Evolutionary conservation across 192 early-diverging fungal genomes (phyloP).

Genomic region (Backusella liffmaniae): DNA sequence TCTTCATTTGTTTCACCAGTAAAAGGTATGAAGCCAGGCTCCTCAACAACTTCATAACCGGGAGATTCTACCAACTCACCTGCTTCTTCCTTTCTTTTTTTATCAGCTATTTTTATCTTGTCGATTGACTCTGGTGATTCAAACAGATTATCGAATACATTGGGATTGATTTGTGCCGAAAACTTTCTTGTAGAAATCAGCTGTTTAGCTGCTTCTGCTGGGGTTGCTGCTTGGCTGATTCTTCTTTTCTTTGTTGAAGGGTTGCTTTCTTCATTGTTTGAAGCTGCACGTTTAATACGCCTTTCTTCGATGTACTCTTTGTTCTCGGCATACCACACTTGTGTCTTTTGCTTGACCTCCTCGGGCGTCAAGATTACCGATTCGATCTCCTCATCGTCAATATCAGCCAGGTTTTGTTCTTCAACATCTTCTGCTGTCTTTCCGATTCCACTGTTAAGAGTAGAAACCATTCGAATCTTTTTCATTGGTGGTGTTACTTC

Average conservation of each 20-base stretch:
- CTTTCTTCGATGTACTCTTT: too few species aligned
- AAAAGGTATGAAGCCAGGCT: slow-evolving; percentile 1
- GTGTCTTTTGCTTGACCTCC: slow-evolving; percentile 32
- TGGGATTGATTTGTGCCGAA: slow-evolving; percentile 93
- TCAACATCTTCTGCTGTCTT: too few species aligned
- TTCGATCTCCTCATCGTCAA: too few species aligned
- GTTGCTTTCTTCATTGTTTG: slow-evolving; percentile 36
- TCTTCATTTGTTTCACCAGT: slow-evolving; percentile 37
- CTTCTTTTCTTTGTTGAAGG: slow-evolving; percentile 32
- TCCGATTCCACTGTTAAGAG: too few species aligned
- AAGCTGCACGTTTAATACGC: slow-evolving; percentile 69
- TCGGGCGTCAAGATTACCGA: slow-evolving; percentile 30
- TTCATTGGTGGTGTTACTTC: not conserved
- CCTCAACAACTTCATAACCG: slow-evolving; percentile 41
- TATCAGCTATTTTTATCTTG: too few species aligned
- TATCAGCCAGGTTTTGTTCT: too few species aligned
- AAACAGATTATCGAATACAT: slow-evolving; percentile 69
- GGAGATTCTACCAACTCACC: slow-evolving; percentile 18
- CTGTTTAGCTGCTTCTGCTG: slow-evolving; percentile 80
- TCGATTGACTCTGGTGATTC: slow-evolving; percentile 21
- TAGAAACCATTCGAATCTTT: not conserved
- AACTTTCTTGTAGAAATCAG: slow-evolving; percentile 70
- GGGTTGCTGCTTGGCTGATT: slow-evolving; percentile 47
- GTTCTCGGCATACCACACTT: too few species aligned
- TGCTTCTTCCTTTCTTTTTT: slow-evolving; percentile 37